Evolutionary conservation across 345 rosid species (phyloP), one percentile per base, ranked within the genome.

Genomic region (Carallia brachiata): DNA sequence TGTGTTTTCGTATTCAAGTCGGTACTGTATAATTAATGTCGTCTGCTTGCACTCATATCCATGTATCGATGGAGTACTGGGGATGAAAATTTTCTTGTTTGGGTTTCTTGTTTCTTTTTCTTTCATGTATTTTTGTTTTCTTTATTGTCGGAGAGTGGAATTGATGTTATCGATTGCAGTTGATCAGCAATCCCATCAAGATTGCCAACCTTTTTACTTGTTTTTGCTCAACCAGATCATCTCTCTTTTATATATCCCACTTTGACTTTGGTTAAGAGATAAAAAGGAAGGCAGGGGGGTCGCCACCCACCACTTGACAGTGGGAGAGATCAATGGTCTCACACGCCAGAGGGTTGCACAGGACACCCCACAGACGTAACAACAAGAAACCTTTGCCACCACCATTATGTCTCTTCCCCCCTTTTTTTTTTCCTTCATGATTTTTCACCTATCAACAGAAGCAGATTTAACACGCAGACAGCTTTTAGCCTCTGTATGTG

Each of bases 401-500:
- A 63, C 39, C 44, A 52, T 52, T 1, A n/a, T 52, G 54, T 52
- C 54, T 52, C 54, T 4, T 16, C 19, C n/a, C 19, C 36, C 37
- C 23, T 23, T 12, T 15, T 47, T 62, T 64, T 61, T 52, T 13
- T 58, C 7, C 28, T 56, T 31, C 16, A 30, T 59, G 48, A 71
- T 36, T 44, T 44, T 44, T 44, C 27, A 36, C 44, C 27, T 59
- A 47, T 55, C 30, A 55, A 27, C 17, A 58, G 32, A 68, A 37
- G 59, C 59, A 55, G 59, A 23, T 23, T 55, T 55, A 23, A 55
- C 15, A 7, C 31, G 27, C 31, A 8, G 30, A 55, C 31, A 8
- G 31, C 59, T 68, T 65, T 72, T 39, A 40, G 44, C 71, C 73
- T 60, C 52, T 18, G 36, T 58, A 34, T 23, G 70, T 68, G 80